Evolutionary conservation across 202 grass and related monocot species (phyloP).

Genomic region (Saccharum hybrid): DNA sequence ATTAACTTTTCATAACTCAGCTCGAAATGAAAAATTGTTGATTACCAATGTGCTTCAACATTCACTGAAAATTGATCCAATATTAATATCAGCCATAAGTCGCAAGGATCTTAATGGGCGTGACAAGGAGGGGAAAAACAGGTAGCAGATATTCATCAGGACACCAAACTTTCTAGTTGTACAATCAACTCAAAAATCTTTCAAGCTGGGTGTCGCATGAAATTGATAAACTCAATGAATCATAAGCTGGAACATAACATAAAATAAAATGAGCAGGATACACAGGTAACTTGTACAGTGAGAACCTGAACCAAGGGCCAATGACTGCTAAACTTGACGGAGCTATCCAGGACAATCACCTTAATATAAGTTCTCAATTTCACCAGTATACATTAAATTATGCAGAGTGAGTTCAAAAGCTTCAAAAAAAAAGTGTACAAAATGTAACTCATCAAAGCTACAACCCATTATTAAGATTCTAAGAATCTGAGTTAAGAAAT

Average conservation of each 20-base stretch:
- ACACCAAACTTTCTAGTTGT: not conserved
- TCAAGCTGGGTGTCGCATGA: not conserved
- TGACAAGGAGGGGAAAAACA: not conserved
- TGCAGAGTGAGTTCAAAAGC: not conserved
- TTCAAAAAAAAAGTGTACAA: slow-evolving; percentile 6
- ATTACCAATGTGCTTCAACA: slow-evolving; percentile 5
- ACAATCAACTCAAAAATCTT: not conserved
- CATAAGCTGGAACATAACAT: slow-evolving; percentile 1
- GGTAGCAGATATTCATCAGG: not conserved
- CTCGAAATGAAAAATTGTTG: slow-evolving; percentile 4
- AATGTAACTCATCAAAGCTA: slow-evolving; percentile 33
- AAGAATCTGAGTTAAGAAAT: not conserved
- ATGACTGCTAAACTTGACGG: not conserved
- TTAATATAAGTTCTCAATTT: not conserved
- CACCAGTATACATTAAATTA: slow-evolving; percentile 4
- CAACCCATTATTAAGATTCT: slow-evolving; percentile 12
- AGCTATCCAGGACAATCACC: not conserved
- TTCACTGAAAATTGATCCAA: not conserved
- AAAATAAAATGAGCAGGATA: not conserved
- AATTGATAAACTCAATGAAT: slow-evolving; percentile 5
- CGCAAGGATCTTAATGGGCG: not conserved
- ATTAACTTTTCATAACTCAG: not conserved
- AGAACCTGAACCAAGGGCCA: not conserved
- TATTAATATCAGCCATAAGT: not conserved
- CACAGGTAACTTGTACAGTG: slow-evolving; percentile 19